These are phyloP conservation scores for Akanthomyces lecanii DNA, from an alignment of 2,329 filamentous ascomycete species.

Conservation along the genomic window DNA sequence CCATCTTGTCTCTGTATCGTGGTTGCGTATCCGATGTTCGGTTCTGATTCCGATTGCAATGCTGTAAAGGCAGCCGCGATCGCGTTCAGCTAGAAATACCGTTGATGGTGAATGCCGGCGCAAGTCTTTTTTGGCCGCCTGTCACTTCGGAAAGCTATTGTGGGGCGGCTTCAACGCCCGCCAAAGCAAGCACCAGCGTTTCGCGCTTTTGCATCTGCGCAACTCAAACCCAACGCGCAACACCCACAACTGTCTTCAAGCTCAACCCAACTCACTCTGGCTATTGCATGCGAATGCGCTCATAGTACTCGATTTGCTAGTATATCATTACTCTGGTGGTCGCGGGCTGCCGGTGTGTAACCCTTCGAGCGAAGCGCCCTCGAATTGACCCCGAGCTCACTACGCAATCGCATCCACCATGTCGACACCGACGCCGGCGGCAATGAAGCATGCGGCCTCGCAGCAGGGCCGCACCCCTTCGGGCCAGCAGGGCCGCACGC, in stretches of 20 bases:
- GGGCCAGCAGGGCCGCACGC: conserved; percentile 45
- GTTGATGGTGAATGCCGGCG: background rate
- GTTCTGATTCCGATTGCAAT: background rate
- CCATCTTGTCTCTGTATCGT: background rate
- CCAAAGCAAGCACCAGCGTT: background rate
- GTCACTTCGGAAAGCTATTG: conserved; percentile 12
- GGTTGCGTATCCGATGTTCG: background rate
- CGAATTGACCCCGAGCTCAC: background rate
- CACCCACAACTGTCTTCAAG: background rate
- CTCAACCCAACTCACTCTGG: background rate
- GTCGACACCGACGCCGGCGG: conserved; percentile 49
- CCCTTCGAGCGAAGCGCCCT: background rate
- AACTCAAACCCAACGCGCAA: background rate
- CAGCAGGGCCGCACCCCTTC: conserved; percentile 45
- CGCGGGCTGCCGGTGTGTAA: conserved; percentile 1
- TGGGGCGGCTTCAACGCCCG: conserved; percentile 8
- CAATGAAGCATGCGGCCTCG: conserved; percentile 43
- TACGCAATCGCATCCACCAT: conserved; percentile 27
- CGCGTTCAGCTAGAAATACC: background rate
- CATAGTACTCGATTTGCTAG: background rate
- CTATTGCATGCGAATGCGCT: background rate
- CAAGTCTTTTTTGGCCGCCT: background rate
- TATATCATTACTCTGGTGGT: background rate
- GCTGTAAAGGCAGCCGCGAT: background rate
- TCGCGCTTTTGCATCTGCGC: background rate